These are phyloP conservation scores for Lolium perenne DNA, from an alignment of 176 grass and related monocot genomes.

Conservation along the genomic window DNA sequence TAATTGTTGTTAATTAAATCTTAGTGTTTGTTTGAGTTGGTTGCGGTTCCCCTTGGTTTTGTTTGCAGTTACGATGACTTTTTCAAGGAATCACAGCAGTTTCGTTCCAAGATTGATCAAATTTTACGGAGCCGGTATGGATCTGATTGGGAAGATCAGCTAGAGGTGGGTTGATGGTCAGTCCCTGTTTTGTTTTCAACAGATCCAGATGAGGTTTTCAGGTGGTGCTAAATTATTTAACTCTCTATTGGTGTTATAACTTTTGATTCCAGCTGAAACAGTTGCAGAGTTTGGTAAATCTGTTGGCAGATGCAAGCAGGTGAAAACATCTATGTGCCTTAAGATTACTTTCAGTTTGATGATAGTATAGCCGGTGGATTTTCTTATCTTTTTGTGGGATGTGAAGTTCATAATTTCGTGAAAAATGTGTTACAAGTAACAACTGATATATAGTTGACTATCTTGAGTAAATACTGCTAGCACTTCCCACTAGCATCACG, in stretches of 20 bases:
- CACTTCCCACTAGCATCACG: too few relatives aligned
- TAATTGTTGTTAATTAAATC: too few relatives aligned
- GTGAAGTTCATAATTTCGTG: neutral
- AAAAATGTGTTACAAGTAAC: neutral
- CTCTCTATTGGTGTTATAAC: slow-evolving; percentile 35
- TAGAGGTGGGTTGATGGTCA: slow-evolving; percentile 56
- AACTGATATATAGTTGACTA: neutral
- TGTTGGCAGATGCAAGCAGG: slow-evolving; percentile 78
- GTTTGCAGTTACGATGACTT: too few relatives aligned
- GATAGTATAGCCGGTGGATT: neutral
- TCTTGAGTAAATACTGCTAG: too few relatives aligned
- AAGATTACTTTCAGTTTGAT: slow-evolving; percentile 29
- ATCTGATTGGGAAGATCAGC: slow-evolving; percentile 72
- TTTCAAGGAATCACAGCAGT: too few relatives aligned
- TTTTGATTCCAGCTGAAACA: slow-evolving; percentile 71
- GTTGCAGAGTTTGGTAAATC: slow-evolving; percentile 59
- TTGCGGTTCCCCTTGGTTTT: too few relatives aligned
- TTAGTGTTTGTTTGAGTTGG: too few relatives aligned
- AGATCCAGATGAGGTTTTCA: slow-evolving; percentile 3
- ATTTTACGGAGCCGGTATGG: slow-evolving; percentile 42
- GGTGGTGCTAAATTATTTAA: slow-evolving; percentile 38
- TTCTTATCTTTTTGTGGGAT: slow-evolving; percentile 15
- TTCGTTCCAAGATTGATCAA: too few relatives aligned
- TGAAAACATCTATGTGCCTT: slow-evolving; percentile 42
- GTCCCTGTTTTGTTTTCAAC: slow-evolving; percentile 10